Conservation (phyloP, 257 asterid genomes). For the Haberlea rhodopensis region DNA sequence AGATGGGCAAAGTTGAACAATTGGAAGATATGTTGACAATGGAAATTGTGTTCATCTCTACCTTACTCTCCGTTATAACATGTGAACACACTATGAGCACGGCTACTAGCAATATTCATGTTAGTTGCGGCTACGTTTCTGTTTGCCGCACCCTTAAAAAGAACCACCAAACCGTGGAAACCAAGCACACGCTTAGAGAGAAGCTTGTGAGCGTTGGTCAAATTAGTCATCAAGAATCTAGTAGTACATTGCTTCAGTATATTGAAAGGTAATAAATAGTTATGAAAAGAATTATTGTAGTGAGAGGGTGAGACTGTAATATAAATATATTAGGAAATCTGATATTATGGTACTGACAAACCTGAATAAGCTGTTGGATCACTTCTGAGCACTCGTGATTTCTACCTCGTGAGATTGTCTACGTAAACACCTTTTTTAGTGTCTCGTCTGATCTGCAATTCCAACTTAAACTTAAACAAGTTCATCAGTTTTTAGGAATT, state of each 20-base stretch:
- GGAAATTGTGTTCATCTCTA: slow-evolving; percentile 27
- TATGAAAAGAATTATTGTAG: not conserved
- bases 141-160: slow-evolving; percentile 81
- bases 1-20: slow-evolving; percentile 14
- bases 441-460: slow-evolving; percentile 84
- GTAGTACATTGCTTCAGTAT: slow-evolving; percentile 13
- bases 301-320: not conserved
- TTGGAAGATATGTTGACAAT: slow-evolving; percentile 8
- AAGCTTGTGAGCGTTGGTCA: not conserved
- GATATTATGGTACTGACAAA: slow-evolving; percentile 29
- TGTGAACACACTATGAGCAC: slow-evolving; percentile 97
- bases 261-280: slow-evolving; percentile 2
- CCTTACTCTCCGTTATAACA: slow-evolving; percentile 94
- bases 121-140: slow-evolving; percentile 98
- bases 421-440: slow-evolving; percentile 88
- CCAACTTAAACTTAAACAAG: slow-evolving; percentile 20
- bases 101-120: slow-evolving; percentile 98
- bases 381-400: slow-evolving; percentile 86
- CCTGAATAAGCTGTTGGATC: slow-evolving; percentile 94
- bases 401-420: slow-evolving; percentile 90
- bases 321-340: slow-evolving; percentile 1
- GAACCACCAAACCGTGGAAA: slow-evolving; percentile 18
- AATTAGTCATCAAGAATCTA: not conserved
- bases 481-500: slow-evolving; percentile 6
- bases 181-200: not conserved